These are phyloP conservation scores for Starmerella stigmatis DNA, from an alignment of 805 yeast genomes.

Conservation along the genomic window DNA sequence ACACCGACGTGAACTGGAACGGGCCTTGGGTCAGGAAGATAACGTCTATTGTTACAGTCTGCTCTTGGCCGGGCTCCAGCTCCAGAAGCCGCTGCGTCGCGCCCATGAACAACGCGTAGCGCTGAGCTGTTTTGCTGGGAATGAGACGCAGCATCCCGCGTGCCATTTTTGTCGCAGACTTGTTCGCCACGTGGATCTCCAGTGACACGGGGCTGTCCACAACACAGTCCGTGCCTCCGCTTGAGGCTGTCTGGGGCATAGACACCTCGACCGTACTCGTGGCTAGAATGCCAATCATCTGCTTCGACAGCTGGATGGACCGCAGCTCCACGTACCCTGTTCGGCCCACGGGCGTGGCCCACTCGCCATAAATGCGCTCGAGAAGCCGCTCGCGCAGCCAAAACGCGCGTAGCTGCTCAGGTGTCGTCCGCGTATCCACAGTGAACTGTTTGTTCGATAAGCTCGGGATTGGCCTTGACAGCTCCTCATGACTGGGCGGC, in stretches of 20 bases:
- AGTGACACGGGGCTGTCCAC: conserved; percentile 45
- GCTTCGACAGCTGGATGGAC: conserved; percentile 48
- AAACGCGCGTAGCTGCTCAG: conserved; percentile 59
- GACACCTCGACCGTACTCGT: conserved; percentile 17
- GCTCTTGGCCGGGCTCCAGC: conserved; percentile 37
- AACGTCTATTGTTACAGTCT: conserved; percentile 43
- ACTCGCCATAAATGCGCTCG: conserved; percentile 48
- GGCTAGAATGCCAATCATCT: conserved; percentile 47
- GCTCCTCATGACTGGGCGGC: conserved; percentile 34
- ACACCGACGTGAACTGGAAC: conserved; percentile 66
- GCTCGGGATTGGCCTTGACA: conserved; percentile 56
- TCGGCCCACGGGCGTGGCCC: conserved; percentile 43
- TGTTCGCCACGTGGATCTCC: conserved; percentile 42
- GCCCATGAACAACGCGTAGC: conserved; percentile 62
- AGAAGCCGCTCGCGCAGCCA: conserved; percentile 72
- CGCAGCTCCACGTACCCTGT: conserved; percentile 57
- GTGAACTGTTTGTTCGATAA: conserved; percentile 60
- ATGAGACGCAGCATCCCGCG: conserved; percentile 54
- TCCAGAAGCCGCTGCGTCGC: conserved; percentile 48
- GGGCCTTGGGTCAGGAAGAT: conserved; percentile 66
- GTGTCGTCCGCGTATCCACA: conserved; percentile 36
- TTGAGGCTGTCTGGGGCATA: not conserved
- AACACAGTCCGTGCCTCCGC: conserved; percentile 26
- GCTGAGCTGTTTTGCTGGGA: conserved; percentile 41
- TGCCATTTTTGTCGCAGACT: conserved; percentile 32